Conservation (phyloP, 176 grass and related monocot species). For the Zea mays region DNA sequence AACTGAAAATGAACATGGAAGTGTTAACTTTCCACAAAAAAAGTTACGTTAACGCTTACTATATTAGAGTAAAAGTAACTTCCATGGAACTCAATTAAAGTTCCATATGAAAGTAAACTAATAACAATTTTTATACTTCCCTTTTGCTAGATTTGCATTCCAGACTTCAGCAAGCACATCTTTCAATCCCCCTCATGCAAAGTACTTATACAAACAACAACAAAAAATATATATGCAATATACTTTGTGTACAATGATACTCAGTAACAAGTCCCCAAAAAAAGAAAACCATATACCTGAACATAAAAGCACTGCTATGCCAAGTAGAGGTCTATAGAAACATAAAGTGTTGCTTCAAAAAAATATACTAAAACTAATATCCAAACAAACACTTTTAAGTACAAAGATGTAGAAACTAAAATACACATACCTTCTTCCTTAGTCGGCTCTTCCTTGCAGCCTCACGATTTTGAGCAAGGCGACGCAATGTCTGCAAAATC, state of each 20-base stretch:
- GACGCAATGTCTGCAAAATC: conserved; percentile 62
- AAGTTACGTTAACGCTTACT: not conserved
- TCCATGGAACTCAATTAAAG: conserved; percentile 3
- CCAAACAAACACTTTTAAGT: conserved; percentile 20
- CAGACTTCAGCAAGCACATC: conserved; percentile 18
- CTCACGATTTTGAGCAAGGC: conserved; percentile 97
- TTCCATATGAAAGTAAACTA: conserved; percentile 29
- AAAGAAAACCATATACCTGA: not conserved
- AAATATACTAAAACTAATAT: conserved; percentile 24
- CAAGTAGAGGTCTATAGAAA: not conserved
- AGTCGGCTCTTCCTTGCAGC: conserved; percentile 97
- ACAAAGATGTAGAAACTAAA: conserved; percentile 34
- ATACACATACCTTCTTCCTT: conserved; percentile 88
- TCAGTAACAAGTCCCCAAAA: not conserved
- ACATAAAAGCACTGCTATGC: not conserved
- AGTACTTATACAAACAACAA: not conserved
- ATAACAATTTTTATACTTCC: conserved; percentile 1
- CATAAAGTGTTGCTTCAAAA: not conserved
- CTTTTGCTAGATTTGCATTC: not conserved
- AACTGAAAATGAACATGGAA: conserved; percentile 4
- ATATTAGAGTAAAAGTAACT: conserved; percentile 15
- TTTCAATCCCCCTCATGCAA: not conserved
- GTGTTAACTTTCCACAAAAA: not conserved
- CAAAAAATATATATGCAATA: not conserved
- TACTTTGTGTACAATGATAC: not conserved